A percentile compares a stretch with the other conserved stretches of the same genome.
Conservation (phyloP, 352 stramenopile genomes). For the Phytophthora boehmeriae region DNA sequence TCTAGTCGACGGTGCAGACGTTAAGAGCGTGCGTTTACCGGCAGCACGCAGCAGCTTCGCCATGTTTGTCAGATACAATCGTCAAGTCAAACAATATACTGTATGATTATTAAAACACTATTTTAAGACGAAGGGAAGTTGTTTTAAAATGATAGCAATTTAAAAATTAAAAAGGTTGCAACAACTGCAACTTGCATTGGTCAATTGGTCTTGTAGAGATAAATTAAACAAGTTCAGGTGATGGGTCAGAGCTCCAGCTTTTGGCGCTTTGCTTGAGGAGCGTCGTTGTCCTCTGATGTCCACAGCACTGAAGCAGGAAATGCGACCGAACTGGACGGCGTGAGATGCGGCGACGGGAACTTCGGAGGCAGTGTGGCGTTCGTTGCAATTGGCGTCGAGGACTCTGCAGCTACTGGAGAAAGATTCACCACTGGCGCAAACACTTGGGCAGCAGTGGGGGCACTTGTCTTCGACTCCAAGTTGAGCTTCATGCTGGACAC, state of each 20-base stretch:
- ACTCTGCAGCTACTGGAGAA: conserved; percentile 11
- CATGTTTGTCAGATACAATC: conserved; percentile 33
- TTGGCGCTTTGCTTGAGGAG: conserved; percentile 9
- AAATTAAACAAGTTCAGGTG: conserved; percentile 27
- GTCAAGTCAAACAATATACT: too few species aligned
- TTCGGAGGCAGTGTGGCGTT: conserved; percentile 23
- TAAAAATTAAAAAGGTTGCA: too few species aligned
- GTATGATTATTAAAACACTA: too few species aligned
- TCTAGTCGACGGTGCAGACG: neutral
- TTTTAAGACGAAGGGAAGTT: too few species aligned
- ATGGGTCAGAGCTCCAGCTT: conserved; percentile 20
- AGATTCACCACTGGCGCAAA: conserved; percentile 29
- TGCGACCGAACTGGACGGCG: conserved; percentile 43
- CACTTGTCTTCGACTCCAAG: conserved; percentile 29
- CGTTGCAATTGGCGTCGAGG: conserved; percentile 37
- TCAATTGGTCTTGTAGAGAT: conserved; percentile 14
- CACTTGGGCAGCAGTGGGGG: conserved; percentile 8
- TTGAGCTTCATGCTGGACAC: conserved; percentile 67
- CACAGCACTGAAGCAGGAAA: conserved; percentile 63
- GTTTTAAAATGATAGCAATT: too few species aligned
- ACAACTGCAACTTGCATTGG: neutral
- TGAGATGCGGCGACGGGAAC: conserved; percentile 48
- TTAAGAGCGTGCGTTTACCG: conserved; percentile 16
- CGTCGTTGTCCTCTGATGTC: conserved; percentile 41
- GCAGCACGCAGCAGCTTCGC: conserved; percentile 54